A percentile compares a stretch with the other conserved stretches of the same genome.
Evolutionary conservation across 129 eudicot species (phyloP).

Genomic region (Centaurea solstitialis): DNA sequence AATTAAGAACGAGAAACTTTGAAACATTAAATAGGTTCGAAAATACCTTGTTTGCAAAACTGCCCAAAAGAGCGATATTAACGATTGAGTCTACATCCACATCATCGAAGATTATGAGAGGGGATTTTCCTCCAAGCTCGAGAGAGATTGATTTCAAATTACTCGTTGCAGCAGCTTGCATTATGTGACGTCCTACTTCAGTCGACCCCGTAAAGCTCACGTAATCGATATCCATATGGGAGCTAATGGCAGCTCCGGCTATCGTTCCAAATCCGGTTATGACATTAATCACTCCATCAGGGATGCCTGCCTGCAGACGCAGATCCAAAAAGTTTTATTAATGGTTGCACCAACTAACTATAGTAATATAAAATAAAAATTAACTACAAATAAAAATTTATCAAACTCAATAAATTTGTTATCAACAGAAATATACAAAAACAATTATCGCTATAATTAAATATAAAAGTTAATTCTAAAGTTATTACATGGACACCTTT

Average conservation of each 20-base stretch:
- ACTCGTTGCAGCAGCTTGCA: constrained; percentile 93
- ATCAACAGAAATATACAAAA: too few species aligned
- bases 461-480: too few species aligned
- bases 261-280: constrained; percentile 69
- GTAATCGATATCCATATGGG: constrained; percentile 91
- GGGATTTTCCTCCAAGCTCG: constrained; percentile 94
- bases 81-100: constrained; percentile 68
- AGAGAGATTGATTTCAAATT: constrained; percentile 84
- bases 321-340: too few species aligned
- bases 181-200: constrained; percentile 69
- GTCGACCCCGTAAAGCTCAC: constrained; percentile 89
- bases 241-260: constrained; percentile 83
- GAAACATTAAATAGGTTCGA: neutral
- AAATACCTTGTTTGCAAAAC: constrained; percentile 63
- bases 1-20: neutral
- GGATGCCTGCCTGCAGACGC: constrained; percentile 71
- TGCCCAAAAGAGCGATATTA: constrained; percentile 60
- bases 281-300: constrained; percentile 94
- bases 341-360: too few species aligned
- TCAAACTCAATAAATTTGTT: too few species aligned
- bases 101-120: constrained; percentile 78
- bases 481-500: too few species aligned
- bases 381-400: too few species aligned
- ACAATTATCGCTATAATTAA: too few species aligned
- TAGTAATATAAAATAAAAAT: too few species aligned